Base-by-base conservation (phyloP, 78 protist species). In the Guillardia theta region DNA sequence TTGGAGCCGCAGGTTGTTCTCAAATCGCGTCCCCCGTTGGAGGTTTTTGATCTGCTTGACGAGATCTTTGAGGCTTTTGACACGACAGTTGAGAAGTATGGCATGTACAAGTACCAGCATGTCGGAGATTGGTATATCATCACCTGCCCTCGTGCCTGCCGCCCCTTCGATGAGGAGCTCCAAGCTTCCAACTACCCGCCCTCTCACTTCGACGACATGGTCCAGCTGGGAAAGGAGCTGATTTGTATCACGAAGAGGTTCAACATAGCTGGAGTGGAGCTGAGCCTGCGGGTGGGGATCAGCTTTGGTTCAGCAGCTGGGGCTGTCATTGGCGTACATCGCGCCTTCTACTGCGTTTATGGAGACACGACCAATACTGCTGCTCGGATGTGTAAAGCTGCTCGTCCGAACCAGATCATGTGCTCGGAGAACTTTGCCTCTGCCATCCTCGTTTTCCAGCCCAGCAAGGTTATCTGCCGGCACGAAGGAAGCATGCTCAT, bases 331-430 rank as follows among this genome's bases (percentile, higher is more conserved):
- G 99, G 99, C 48, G 24, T 70, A 2, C 15, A 77, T 33, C 94
- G 96, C 45, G 88, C 95, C 77, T 58, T 62, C 47, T 98, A 96
- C 88, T 97, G 96, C 93, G 58, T 98, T 4, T 96, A 96, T 95
- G 98, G 99, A 43, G 98, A 98, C 93, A 94, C 98, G 33, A 98
- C 97, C 41, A 97, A 98, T 90, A 95, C 96, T 30, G 98, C 99
- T 64, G 44, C 96, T 9, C 54, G 98, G 22, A 97, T 98, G 97
- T 54, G 80, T 36, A 24, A 24, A 36, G 12, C 21, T 21, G 80
- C 80, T 24, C 8, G n/a, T n/a, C n/a, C n/a, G n/a, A n/a, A n/a
- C n/a, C n/a, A n/a, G n/a, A n/a, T n/a, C n/a, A n/a, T n/a, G n/a
- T n/a, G n/a, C n/a, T n/a, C n/a, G n/a, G n/a, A n/a, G n/a, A n/a